Evolutionary conservation across 208 protist species (phyloP), one percentile per base, ranked within the genome.

Genomic region (Trypanosoma theileri): DNA sequence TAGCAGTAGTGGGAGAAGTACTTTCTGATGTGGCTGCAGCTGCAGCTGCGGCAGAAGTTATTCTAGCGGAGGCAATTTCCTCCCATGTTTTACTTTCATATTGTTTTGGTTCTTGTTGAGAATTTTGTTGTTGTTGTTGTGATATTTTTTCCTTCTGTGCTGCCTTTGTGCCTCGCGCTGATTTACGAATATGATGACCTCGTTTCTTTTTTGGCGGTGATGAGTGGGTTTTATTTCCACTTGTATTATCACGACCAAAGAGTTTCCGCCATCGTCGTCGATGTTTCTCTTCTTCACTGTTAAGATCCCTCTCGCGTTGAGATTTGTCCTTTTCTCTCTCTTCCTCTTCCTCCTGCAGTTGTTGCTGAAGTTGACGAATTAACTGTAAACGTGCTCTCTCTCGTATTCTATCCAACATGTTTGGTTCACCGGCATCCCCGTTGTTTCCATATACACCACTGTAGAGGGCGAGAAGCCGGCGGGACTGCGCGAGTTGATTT

Each of bases 391-490:
- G 59, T 24, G 46, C 51, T 12, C 24, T 28, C 12, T 64, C 40
- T 9, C 35, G 24, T 24, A 48, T 48, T 13, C 10, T 44, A 13
- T n/a, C 50, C 11, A 6, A 9, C 31, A n/a, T 21, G 40, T 62
- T 13, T 51, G 1, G n/a, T 17, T 46, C 60, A 51, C 22, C 22
- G 41, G n/a, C 8, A 16, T 48, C 6, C 1, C 52, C n/a, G 41
- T 22, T 56, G n/a, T 17, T 58, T 13, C 44, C 60, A 45, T 68
- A 74, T 26, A 77, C 67, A 21, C 73, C 73, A 65, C 55, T 65
- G 56, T 79, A 79, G 14, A 57, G 52, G 6, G 59, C 31, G 8
- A 79, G 61, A 19, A 79, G 56, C 10, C 73, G 66, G 12, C 63
- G 61, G 11, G 61, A 58, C 11, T 59, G 56, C 16, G 68, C 51